Percentiles rank a stretch among this genome's conserved stretches.
phyloP scores from a whole-genome alignment of 306 rosid species.

The Clitoria ternatea region DNA sequence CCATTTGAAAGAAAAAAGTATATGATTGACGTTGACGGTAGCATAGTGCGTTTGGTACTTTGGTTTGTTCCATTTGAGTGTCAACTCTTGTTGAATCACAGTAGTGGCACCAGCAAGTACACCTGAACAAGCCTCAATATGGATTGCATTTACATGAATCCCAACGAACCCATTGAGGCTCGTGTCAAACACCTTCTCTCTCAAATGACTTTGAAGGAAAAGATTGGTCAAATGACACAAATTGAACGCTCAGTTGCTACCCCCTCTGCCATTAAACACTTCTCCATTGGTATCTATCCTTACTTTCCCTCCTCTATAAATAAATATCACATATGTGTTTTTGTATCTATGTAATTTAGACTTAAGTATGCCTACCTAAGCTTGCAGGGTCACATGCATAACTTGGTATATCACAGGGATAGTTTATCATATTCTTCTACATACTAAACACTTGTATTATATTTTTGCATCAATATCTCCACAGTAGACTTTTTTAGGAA shows the following conservation, averaged over 20 bases:
- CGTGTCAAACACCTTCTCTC: slow-evolving; percentile 66
- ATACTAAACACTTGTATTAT: too few relatives aligned
- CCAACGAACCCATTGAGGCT: slow-evolving; percentile 47
- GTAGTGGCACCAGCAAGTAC: too few relatives aligned
- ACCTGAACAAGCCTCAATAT: too few relatives aligned
- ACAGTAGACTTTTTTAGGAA: too few relatives aligned
- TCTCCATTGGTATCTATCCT: slow-evolving; percentile 27
- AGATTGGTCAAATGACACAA: slow-evolving; percentile 71
- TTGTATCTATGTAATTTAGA: too few relatives aligned
- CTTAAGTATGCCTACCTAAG: too few relatives aligned
- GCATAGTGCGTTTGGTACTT: neutral
- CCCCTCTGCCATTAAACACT: slow-evolving; percentile 41
- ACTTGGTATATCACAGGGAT: too few relatives aligned
- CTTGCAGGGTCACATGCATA: too few relatives aligned
- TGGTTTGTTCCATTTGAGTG: neutral
- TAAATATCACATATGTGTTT: too few relatives aligned
- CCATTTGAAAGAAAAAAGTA: too few relatives aligned
- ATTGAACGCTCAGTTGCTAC: slow-evolving; percentile 54
- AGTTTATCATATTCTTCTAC: too few relatives aligned
- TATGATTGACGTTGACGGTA: neutral
- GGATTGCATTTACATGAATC: slow-evolving; percentile 39
- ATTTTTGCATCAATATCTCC: too few relatives aligned
- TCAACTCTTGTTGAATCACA: neutral
- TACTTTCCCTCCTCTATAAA: neutral
- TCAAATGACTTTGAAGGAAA: slow-evolving; percentile 65